Evolutionary conservation across 2,329 filamentous ascomycete genomes (phyloP).

Genomic region (Pseudogymnoascus sp.): DNA sequence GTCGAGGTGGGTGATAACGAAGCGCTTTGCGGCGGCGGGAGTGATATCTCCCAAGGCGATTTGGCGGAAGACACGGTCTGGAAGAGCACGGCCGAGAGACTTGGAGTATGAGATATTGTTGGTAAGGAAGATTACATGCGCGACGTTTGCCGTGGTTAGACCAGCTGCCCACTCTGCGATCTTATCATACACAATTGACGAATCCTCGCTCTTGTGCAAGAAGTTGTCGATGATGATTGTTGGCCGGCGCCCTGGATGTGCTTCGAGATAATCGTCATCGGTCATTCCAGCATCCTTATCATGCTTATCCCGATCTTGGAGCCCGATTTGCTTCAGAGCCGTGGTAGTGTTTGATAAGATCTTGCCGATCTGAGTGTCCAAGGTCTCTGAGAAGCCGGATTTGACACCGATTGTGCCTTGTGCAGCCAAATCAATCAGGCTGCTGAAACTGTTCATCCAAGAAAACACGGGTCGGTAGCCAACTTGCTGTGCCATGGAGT

Average conservation of each 20-base stretch:
- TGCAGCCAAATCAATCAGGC: constrained; percentile 82
- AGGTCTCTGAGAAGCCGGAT: constrained; percentile 84
- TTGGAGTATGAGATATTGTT: constrained; percentile 85
- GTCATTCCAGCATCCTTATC: constrained; percentile 65
- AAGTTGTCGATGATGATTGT: constrained; percentile 92
- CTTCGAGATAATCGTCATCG: constrained; percentile 83
- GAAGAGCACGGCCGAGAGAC: constrained; percentile 74
- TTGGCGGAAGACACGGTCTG: constrained; percentile 82
- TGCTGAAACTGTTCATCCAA: constrained; percentile 92
- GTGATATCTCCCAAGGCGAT: constrained; percentile 81
- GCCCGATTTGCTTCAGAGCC: constrained; percentile 69
- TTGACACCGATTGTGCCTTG: constrained; percentile 93
- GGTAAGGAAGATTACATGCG: constrained; percentile 90
- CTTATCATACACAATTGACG: constrained; percentile 62
- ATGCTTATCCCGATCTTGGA: constrained; percentile 60
- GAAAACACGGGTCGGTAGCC: constrained; percentile 92
- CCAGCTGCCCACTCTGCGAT: constrained; percentile 84
- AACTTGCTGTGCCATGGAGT: constrained; percentile 69
- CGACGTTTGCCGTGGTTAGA: constrained; percentile 77
- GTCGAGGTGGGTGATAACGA: constrained; percentile 76
- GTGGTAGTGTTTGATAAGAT: constrained; percentile 77
- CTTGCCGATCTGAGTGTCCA: constrained; percentile 82
- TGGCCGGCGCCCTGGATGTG: constrained; percentile 73
- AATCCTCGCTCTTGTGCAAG: constrained; percentile 66
- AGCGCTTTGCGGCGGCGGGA: constrained; percentile 78